Percentiles rank a stretch among this genome's conserved stretches.
Evolutionary conservation across 2,329 filamentous ascomycete species (phyloP).

Genomic region (Phoma sp.): DNA sequence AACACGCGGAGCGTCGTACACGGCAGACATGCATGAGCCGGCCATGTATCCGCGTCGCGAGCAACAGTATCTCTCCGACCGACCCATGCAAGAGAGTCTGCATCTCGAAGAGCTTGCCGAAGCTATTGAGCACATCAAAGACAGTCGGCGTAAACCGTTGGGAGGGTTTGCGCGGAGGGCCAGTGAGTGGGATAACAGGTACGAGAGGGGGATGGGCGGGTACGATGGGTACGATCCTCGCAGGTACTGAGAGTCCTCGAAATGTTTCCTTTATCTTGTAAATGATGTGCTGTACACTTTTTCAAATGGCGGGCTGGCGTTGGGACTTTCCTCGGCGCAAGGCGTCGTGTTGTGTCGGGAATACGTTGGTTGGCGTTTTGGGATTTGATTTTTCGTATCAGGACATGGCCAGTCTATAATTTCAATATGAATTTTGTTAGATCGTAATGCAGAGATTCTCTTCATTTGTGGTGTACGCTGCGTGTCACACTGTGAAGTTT

Average conservation of each 20-base stretch:
- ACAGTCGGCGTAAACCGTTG: slow-evolving; percentile 3
- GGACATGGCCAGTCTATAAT: neutral
- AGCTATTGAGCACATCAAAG: slow-evolving; percentile 6
- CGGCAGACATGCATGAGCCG: slow-evolving; percentile 8
- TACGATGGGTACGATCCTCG: slow-evolving; percentile 8
- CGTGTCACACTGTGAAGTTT: too few relatives aligned
- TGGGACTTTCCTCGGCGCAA: neutral
- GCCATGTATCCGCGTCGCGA: neutral
- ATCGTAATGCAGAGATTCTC: too few relatives aligned
- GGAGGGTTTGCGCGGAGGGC: neutral
- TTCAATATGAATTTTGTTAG: neutral
- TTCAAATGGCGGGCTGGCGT: neutral
- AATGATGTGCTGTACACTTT: neutral
- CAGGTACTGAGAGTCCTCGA: neutral
- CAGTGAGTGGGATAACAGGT: neutral
- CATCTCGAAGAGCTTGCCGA: slow-evolving; percentile 1
- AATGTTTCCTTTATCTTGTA: neutral
- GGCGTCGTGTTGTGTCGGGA: neutral
- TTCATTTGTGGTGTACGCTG: too few relatives aligned
- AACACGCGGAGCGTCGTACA: slow-evolving; percentile 13
- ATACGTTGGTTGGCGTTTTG: slow-evolving; percentile 1
- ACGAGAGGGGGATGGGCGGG: neutral
- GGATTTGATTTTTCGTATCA: neutral
- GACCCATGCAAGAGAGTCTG: neutral
- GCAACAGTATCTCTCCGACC: neutral